phyloP scores from a whole-genome alignment of 768 basidiomycete species.

The Amanita rubescens region DNA sequence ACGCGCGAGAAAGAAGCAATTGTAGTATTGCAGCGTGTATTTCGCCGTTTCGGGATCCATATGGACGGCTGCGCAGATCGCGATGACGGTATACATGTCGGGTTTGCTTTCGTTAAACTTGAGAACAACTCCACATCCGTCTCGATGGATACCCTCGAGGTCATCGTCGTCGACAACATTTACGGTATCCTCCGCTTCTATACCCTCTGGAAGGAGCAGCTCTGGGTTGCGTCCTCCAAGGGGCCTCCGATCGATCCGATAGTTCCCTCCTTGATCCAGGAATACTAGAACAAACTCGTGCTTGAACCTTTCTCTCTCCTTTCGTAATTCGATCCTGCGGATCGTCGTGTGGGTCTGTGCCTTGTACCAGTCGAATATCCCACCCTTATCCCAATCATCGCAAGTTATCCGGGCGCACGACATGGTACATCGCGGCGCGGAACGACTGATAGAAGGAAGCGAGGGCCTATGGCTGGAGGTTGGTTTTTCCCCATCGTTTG shows the following conservation, averaged over 20 bases:
- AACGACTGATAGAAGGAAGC: background rate
- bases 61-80: background rate
- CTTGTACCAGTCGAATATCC: constrained; percentile 4
- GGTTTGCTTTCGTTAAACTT: background rate
- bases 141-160: background rate
- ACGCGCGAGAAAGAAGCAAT: constrained; percentile 1
- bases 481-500: no score
- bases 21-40: constrained; percentile 1
- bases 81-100: constrained; percentile 2
- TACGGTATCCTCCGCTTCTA: constrained; percentile 2
- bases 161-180: background rate
- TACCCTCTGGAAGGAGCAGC: background rate
- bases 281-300: constrained; percentile 1
- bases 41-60: background rate
- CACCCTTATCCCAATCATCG: background rate
- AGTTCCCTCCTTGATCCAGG: background rate
- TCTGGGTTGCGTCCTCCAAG: background rate
- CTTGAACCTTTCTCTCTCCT: constrained; percentile 3
- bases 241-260: constrained; percentile 1
- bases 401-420: background rate
- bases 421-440: background rate
- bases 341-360: background rate
- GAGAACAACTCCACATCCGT: background rate
- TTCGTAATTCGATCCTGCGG: background rate
- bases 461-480: no score